Evolutionary conservation across 805 yeast species (phyloP).

Genomic region (Candida yuanshanica): DNA sequence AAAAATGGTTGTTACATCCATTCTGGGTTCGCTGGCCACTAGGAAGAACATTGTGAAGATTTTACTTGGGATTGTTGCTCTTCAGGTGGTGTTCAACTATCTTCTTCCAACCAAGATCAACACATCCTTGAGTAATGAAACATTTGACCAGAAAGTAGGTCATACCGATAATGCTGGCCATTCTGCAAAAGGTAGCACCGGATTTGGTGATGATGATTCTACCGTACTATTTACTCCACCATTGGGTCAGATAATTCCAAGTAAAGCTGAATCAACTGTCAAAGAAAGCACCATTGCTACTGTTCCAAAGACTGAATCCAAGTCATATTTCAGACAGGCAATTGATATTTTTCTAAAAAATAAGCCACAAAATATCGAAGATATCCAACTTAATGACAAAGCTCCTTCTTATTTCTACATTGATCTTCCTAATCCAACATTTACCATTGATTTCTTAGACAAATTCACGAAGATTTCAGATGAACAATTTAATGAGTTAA

Average conservation of each 20-base stretch:
- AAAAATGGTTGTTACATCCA: background rate
- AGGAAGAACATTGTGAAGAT: conserved; percentile 5
- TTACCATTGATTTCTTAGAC: conserved; percentile 21
- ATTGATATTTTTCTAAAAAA: conserved; percentile 16
- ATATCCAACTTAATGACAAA: conserved; percentile 14
- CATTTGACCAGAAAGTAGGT: conserved; percentile 3
- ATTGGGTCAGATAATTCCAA: background rate
- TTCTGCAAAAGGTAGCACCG: background rate
- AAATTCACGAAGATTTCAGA: conserved; percentile 12
- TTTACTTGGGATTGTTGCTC: conserved; percentile 3
- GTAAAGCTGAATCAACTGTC: background rate
- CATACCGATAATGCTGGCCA: background rate
- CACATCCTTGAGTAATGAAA: conserved; percentile 2
- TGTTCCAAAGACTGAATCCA: background rate
- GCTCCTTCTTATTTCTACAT: conserved; percentile 24
- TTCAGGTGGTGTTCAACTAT: conserved; percentile 9
- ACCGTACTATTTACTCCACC: background rate
- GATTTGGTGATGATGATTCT: background rate
- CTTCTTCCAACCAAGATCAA: conserved; percentile 5
- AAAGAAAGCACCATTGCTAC: background rate
- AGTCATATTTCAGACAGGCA: conserved; percentile 15
- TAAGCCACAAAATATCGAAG: conserved; percentile 18
- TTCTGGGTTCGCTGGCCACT: background rate
- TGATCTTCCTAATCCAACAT: conserved; percentile 24
- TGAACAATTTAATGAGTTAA: conserved; percentile 17